Percentiles rank a stretch among this genome's conserved stretches.
phyloP scores from a whole-genome alignment of 1,139 yeast species.

The Pneumocystis jirovecii region DNA sequence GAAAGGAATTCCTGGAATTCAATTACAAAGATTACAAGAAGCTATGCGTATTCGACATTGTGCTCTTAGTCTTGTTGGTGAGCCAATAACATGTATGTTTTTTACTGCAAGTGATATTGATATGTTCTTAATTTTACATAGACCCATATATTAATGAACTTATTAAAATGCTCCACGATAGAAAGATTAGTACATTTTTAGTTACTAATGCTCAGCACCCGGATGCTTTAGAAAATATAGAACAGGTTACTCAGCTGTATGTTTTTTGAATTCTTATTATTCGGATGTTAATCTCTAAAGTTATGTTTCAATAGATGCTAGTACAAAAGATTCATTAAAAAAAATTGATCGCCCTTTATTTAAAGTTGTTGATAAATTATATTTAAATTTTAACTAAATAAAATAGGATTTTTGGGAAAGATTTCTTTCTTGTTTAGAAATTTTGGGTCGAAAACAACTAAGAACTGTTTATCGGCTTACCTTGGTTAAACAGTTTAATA shows the following conservation, averaged over 20 bases:
- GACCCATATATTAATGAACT: constrained; percentile 79
- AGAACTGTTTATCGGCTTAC: constrained; percentile 86
- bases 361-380: background rate
- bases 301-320: constrained; percentile 74
- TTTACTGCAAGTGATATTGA: background rate
- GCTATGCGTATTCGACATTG: constrained; percentile 83
- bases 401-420: constrained; percentile 74
- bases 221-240: constrained; percentile 50
- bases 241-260: constrained; percentile 75
- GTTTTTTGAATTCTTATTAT: background rate
- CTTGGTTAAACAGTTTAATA: constrained; percentile 80
- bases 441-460: constrained; percentile 55
- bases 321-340: constrained; percentile 63
- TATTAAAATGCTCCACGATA: constrained; percentile 60
- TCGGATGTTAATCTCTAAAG: background rate
- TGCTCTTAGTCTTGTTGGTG: constrained; percentile 84
- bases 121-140: constrained; percentile 18
- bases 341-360: constrained; percentile 69
- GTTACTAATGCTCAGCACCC: constrained; percentile 97
- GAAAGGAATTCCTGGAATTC: constrained; percentile 92
- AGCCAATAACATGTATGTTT: constrained; percentile 49
- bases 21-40: constrained; percentile 75
- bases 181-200: constrained; percentile 67
- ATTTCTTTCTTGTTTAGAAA: constrained; percentile 63
- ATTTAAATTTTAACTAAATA: background rate